Base-by-base conservation (phyloP, 1,139 yeast genomes). In the Magnusiomyces tetraspermus region DNA sequence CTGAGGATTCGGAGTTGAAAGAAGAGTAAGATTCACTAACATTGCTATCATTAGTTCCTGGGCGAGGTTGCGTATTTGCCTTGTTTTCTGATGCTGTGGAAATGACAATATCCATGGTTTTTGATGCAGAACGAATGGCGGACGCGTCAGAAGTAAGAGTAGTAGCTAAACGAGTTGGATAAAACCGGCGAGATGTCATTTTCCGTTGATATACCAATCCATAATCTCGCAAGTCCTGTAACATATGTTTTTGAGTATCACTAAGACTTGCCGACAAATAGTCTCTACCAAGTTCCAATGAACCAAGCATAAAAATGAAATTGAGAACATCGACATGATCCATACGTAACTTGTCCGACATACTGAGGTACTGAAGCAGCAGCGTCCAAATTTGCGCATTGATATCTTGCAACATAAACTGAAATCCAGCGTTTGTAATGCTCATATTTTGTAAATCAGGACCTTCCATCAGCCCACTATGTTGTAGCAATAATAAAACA, bases 301-400 rank as follows among this genome's bases (percentile, higher is more conserved):
- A 87, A 1, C 98, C 98, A 48, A 92, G 72, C 78, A 90, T 84
- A 70, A 92, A 94, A 19, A 92, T 84, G 66, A 92, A 92, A 66
- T 92, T 90, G 47, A 92, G 74, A 43, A 92, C 96, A 64, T 94
- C 98, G 28, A 92, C 98, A 0, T 96, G 94, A 68, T 92, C 96
- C 96, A 90, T 87, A 62, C 85, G 81, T 50, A 87, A 74, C 46
- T 82, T 82, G 61, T 87, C 94, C 0, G 97, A 80, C 75, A 88
- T 77, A 64, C 85, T 85, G 57, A 94, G 72, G 65, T 94, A 94
- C 66, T 92, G 97, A 50, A 92, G 71, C 44, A 92, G 70, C 42
- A 92, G 72, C 0, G 96, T 84, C 99, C 99, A 92, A 17, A 92
- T 84, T 68, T 92, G 99, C 1, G 96, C 87, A 66, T 88, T 89